Conservation (phyloP, 129 eudicot genomes). For the Helichrysum umbraculigerum region DNA sequence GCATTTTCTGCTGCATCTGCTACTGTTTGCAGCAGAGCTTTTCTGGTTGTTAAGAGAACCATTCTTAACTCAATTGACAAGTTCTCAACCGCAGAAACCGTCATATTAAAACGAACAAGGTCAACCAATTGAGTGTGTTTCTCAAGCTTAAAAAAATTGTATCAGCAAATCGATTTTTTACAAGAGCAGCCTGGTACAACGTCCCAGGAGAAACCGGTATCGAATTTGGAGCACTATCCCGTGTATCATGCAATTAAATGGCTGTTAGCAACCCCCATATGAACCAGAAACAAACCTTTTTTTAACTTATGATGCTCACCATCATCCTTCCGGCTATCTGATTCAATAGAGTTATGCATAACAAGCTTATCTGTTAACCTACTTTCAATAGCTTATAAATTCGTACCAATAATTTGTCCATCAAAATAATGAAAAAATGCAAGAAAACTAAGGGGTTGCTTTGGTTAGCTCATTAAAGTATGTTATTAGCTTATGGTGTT, state of each 20-base stretch:
- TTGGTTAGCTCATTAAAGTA: background rate
- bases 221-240: conserved; percentile 71
- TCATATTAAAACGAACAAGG: background rate
- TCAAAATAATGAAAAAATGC: no score
- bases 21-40: conserved; percentile 86
- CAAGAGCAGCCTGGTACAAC: conserved; percentile 72
- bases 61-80: background rate
- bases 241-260: conserved; percentile 33
- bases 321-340: conserved; percentile 45
- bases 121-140: conserved; percentile 46
- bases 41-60: conserved; percentile 37
- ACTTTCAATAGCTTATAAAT: conserved; percentile 42
- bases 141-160: conserved; percentile 83
- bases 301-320: conserved; percentile 52
- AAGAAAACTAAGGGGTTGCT: background rate
- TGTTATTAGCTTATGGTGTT: background rate
- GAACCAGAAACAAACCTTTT: background rate
- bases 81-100: background rate
- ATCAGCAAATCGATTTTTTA: conserved; percentile 74
- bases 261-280: conserved; percentile 19
- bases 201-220: conserved; percentile 79
- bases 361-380: background rate
- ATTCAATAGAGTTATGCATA: conserved; percentile 6
- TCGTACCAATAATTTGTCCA: conserved; percentile 39
- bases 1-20: conserved; percentile 96